Evolutionary conservation across 345 rosid species (phyloP).

Genomic region (Citrus cavaleriei): DNA sequence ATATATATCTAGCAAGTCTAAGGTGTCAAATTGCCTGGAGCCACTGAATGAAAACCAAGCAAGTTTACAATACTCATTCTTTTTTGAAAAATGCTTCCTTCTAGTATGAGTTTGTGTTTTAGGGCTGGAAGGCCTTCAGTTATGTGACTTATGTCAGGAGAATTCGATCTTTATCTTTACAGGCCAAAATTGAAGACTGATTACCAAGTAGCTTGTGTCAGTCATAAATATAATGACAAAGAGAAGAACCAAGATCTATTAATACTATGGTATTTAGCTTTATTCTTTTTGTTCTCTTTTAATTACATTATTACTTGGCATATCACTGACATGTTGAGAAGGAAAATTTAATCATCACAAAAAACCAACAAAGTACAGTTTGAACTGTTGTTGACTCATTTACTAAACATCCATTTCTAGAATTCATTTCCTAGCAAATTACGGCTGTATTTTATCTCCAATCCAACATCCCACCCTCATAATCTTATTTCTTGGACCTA

Average conservation of each 20-base stretch:
- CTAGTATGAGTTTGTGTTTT: neutral
- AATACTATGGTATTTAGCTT: neutral
- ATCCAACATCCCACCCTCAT: neutral
- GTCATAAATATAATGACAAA: neutral
- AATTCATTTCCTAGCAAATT: neutral
- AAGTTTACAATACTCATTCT: neutral
- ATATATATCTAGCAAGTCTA: neutral
- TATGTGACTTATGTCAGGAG: neutral
- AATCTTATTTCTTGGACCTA: neutral
- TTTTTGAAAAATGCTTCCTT: neutral
- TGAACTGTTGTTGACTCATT: neutral
- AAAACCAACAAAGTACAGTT: neutral
- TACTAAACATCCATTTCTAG: neutral
- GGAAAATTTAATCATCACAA: neutral
- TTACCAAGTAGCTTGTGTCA: neutral
- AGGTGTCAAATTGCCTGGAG: neutral
- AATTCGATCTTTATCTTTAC: neutral
- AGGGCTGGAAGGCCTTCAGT: neutral
- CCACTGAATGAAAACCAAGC: neutral
- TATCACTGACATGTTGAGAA: neutral
- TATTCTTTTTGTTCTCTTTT: neutral
- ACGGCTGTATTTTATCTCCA: neutral
- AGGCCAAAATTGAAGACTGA: neutral
- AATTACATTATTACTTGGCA: neutral
- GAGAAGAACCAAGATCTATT: neutral